These are phyloP conservation scores for Rutstroemia sp. DNA, from an alignment of 2,329 filamentous ascomycete species.

Conservation along the genomic window DNA sequence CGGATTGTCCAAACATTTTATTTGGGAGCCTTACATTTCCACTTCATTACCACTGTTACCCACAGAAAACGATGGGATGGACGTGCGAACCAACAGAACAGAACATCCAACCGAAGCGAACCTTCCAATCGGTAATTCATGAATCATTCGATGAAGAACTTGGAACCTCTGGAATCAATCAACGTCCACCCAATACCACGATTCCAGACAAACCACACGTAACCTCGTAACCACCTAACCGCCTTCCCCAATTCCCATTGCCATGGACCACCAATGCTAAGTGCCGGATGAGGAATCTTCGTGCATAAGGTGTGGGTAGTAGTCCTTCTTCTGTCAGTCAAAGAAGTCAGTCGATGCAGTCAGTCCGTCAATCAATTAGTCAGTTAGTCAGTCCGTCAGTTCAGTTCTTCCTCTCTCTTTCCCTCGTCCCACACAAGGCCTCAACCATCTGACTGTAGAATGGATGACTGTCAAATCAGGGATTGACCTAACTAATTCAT, in stretches of 20 bases:
- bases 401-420: no score
- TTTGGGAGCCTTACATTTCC: neutral
- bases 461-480: constrained; percentile 1
- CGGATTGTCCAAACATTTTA: neutral
- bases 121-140: no score
- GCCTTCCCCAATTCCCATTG: neutral
- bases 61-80: neutral
- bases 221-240: neutral
- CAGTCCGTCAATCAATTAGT: no score
- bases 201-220: neutral
- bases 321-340: neutral
- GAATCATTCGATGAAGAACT: no score
- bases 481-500: neutral
- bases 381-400: no score
- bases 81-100: no score
- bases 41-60: neutral
- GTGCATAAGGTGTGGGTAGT: neutral
- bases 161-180: neutral
- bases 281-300: neutral
- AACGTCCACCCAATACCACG: neutral
- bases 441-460: neutral
- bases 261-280: neutral
- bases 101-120: no score
- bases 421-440: neutral
- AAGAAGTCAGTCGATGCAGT: no score